Evolutionary conservation across 1,284 basidiomycete species (phyloP), one percentile per base, ranked within the genome.

Genomic region (Leccinum fuscescens): DNA sequence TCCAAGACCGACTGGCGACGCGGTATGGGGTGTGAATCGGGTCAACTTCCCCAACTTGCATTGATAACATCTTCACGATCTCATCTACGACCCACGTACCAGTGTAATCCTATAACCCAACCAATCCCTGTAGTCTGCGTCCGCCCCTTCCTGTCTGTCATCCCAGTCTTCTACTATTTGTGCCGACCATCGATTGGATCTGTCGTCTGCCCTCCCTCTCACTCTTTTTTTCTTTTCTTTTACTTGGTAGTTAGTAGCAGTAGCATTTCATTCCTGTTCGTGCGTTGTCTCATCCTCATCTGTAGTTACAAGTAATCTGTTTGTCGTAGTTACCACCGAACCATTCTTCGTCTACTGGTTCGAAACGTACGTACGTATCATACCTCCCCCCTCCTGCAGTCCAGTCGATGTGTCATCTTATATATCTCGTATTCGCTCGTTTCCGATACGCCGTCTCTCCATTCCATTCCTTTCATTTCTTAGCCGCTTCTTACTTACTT

Each of bases 1-100:
- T 94, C 62, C 89, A 90, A 75, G 87, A 91, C 68, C 85, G 90
- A 56, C 79, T 94, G 53, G 82, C 86, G 20, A 75, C 83, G 62
- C 86, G 91, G 39, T 94, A 94, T 68, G 86, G 87, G 62, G 88
- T 94, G 53, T 94, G 77, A 73, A 57, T 57, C 54, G 48, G 64
- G 61, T 55, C 50, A 22, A 54, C 52, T 6, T 37, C n/a, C 2
- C 22, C 22, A 44, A 57, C 14, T 20, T 48, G 5, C 17, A 44
- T 24, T 50, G 6, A 27, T 54, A 42, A 55, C 55, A 58, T 66
- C 50, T 58, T 61, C 12, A 69, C 24, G 65, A 71, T 66, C 61
- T 60, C 55, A 64, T 56, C 51, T 56, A 65, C 22, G 55, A 65
- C 39, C 44, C 46, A 54, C 24, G 50, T 48, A 42, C 29, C 59